phyloP scores from a whole-genome alignment of 129 eudicot species.

The Artemisia tridentata region DNA sequence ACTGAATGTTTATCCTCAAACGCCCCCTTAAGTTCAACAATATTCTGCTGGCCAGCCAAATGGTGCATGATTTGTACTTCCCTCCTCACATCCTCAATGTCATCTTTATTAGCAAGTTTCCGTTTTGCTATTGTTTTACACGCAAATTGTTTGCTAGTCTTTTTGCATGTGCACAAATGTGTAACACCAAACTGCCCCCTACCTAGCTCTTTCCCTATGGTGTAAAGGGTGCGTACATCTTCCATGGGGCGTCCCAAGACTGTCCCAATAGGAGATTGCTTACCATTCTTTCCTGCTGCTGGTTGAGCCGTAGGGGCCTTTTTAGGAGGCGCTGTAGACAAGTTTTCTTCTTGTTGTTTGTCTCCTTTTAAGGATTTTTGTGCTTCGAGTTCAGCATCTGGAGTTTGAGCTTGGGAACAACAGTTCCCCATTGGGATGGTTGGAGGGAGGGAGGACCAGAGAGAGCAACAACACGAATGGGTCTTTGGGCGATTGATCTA shows the following conservation, averaged over 20 bases:
- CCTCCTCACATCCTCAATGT: slow-evolving; percentile 84
- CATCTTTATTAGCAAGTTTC: slow-evolving; percentile 80
- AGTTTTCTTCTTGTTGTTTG: slow-evolving; percentile 16
- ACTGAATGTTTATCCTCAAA: slow-evolving; percentile 87
- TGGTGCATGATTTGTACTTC: slow-evolving; percentile 94
- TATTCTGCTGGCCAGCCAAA: slow-evolving; percentile 69
- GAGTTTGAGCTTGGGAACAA: slow-evolving; percentile 49
- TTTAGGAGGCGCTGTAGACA: slow-evolving; percentile 27
- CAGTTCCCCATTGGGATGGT: slow-evolving; percentile 81
- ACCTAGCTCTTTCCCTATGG: slow-evolving; percentile 81
- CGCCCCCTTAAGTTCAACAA: slow-evolving; percentile 84
- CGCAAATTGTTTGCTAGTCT: slow-evolving; percentile 63
- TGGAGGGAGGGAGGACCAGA: slow-evolving; percentile 28
- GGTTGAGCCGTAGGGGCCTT: slow-evolving; percentile 35
- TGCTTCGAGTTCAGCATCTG: slow-evolving; percentile 24
- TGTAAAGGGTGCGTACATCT: slow-evolving; percentile 50
- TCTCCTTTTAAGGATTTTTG: slow-evolving; percentile 20
- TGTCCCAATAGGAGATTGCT: slow-evolving; percentile 46
- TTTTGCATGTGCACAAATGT: slow-evolving; percentile 64
- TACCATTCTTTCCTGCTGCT: slow-evolving; percentile 36
- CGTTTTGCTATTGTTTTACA: slow-evolving; percentile 85
- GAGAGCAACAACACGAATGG: slow-evolving; percentile 37
- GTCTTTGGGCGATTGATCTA: slow-evolving; percentile 29
- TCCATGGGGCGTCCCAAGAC: slow-evolving; percentile 91
- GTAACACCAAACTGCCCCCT: slow-evolving; percentile 88